These are phyloP conservation scores for Colletotrichum ledebouriae DNA, from an alignment of 2,329 filamentous ascomycete genomes.

Conservation along the genomic window DNA sequence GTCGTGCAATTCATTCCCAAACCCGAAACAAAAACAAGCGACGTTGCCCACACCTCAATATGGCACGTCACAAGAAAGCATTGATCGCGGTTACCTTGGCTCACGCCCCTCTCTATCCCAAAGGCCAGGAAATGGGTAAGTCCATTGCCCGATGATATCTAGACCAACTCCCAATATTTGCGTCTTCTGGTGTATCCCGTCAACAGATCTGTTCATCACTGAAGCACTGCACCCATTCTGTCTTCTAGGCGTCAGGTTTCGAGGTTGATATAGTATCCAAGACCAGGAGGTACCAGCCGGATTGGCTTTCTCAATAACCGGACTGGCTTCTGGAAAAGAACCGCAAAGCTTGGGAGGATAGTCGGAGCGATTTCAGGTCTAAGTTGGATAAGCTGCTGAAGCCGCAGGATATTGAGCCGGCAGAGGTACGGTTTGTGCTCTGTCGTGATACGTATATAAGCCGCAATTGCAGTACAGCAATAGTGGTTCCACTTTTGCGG, in stretches of 20 bases:
- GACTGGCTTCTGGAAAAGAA: constrained; percentile 58
- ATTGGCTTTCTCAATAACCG: constrained; percentile 58
- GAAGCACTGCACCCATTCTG: constrained; percentile 63
- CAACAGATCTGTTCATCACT: constrained; percentile 58
- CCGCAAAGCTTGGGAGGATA: constrained; percentile 55
- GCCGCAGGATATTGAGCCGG: constrained; percentile 51
- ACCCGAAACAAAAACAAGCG: no score
- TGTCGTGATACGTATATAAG: no score
- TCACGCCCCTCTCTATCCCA: constrained; percentile 52
- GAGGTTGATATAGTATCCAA: constrained; percentile 62
- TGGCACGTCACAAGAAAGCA: constrained; percentile 54
- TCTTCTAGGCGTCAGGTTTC: constrained; percentile 59
- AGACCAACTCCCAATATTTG: not conserved
- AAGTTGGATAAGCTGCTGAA: constrained; percentile 59
- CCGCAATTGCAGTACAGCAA: no score
- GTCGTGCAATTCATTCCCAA: no score
- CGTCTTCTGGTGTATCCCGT: constrained; percentile 28
- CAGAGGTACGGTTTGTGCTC: constrained; percentile 1
- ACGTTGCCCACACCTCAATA: not conserved
- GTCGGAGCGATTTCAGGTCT: constrained; percentile 56
- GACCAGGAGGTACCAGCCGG: constrained; percentile 57
- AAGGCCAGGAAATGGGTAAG: constrained; percentile 50
- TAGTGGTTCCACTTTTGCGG: no score
- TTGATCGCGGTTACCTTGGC: constrained; percentile 60
- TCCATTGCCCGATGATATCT: not conserved